Evolutionary conservation across 306 rosid genomes (phyloP).

Genomic region (Castanea sativa): DNA sequence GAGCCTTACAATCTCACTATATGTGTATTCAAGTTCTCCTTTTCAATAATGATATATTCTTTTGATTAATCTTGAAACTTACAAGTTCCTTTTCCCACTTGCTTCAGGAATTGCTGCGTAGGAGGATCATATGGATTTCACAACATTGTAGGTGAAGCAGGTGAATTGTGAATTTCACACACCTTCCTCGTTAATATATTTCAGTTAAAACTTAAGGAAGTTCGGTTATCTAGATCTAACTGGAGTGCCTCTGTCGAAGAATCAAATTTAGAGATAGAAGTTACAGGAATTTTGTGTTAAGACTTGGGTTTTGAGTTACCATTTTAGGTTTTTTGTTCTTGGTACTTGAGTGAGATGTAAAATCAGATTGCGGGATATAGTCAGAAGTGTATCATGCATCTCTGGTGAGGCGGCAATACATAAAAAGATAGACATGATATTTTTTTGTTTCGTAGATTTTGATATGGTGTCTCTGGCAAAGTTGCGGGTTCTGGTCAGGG

Average conservation of each 20-base stretch:
- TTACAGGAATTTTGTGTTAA: slow-evolving; percentile 73
- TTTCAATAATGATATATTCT: neutral
- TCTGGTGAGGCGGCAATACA: slow-evolving; percentile 70
- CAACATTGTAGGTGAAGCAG: slow-evolving; percentile 72
- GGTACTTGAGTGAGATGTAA: slow-evolving; percentile 97
- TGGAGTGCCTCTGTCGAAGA: slow-evolving; percentile 72
- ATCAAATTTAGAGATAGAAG: slow-evolving; percentile 76
- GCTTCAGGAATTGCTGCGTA: slow-evolving; percentile 75
- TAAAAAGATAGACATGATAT: slow-evolving; percentile 34
- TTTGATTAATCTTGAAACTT: slow-evolving; percentile 12
- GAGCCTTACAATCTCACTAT: neutral
- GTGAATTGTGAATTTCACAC: slow-evolving; percentile 78
- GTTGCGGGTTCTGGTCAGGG: slow-evolving; percentile 60
- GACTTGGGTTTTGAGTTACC: slow-evolving; percentile 78
- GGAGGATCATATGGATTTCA: slow-evolving; percentile 62
- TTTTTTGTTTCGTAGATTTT: slow-evolving; percentile 49
- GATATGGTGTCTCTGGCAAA: slow-evolving; percentile 55
- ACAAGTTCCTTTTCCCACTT: slow-evolving; percentile 22
- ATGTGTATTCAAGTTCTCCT: neutral
- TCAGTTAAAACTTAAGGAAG: slow-evolving; percentile 44
- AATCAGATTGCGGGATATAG: slow-evolving; percentile 99
- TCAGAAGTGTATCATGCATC: slow-evolving; percentile 88
- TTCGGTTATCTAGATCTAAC: slow-evolving; percentile 78
- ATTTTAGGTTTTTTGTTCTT: slow-evolving; percentile 46
- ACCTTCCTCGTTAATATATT: slow-evolving; percentile 59